Evolutionary conservation across 768 basidiomycete genomes (phyloP).

Genomic region (Ramaria sp.): DNA sequence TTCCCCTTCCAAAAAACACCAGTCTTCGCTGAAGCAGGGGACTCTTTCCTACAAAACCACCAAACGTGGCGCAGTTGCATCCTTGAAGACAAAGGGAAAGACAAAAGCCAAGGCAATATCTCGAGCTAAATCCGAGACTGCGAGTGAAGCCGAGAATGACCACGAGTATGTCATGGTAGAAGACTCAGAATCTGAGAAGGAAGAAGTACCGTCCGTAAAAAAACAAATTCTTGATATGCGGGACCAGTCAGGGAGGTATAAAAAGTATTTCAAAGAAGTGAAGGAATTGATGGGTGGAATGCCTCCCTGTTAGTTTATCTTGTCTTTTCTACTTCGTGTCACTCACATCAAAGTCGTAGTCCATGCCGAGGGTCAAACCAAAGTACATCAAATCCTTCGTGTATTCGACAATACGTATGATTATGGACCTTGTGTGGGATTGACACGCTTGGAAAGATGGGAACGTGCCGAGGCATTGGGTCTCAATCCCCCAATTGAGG

Average conservation of each 20-base stretch:
- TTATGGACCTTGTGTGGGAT: conserved; percentile 71
- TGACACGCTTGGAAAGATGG: conserved; percentile 81
- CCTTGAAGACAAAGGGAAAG: conserved; percentile 2
- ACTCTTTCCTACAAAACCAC: conserved; percentile 33
- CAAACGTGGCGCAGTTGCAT: conserved; percentile 31
- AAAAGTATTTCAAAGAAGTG: conserved; percentile 35
- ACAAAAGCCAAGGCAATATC: neutral
- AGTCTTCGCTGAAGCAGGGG: conserved; percentile 24
- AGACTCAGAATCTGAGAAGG: conserved; percentile 12
- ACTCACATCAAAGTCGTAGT: conserved; percentile 30
- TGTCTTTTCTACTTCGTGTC: neutral
- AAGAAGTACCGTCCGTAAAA: conserved; percentile 13
- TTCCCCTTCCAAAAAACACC: neutral
- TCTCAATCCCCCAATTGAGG: conserved; percentile 71
- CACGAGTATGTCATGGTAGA: neutral
- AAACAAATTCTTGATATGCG: conserved; percentile 28
- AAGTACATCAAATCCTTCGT: conserved; percentile 60
- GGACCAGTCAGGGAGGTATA: conserved; percentile 41
- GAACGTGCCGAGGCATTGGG: conserved; percentile 71
- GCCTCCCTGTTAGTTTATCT: conserved; percentile 47
- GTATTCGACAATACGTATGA: conserved; percentile 74
- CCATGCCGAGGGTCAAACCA: conserved; percentile 49
- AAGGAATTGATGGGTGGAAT: conserved; percentile 43
- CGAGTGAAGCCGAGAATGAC: neutral
- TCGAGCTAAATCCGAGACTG: neutral